Percentiles rank a stretch among this genome's conserved stretches.
These are phyloP conservation scores for Balamuthia mandrillaris DNA, from an alignment of 208 protist species.

Conservation along the genomic window DNA sequence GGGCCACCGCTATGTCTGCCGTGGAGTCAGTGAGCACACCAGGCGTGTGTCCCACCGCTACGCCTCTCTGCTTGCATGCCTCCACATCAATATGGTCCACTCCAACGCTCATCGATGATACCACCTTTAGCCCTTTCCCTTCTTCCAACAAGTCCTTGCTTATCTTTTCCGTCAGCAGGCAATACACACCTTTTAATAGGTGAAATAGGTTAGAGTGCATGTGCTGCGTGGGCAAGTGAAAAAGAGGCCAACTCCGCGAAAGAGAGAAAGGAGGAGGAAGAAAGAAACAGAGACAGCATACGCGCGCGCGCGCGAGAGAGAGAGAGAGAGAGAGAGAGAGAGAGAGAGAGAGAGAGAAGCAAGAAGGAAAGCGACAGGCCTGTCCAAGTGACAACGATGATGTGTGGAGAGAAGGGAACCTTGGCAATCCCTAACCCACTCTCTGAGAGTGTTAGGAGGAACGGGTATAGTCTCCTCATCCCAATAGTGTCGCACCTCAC, in stretches of 20 bases:
- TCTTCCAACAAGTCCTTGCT: neutral
- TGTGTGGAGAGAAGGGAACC: neutral
- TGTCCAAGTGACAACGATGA: neutral
- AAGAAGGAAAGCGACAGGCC: no score
- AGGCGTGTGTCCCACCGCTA: slow-evolving; percentile 1
- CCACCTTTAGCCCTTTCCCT: neutral
- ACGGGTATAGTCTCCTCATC: neutral
- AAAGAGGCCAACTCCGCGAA: neutral
- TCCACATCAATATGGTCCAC: slow-evolving; percentile 19
- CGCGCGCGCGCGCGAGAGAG: neutral
- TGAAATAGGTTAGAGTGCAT: neutral
- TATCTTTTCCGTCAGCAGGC: neutral
- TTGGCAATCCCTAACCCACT: no score
- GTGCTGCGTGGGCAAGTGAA: no score
- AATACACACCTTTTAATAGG: slow-evolving; percentile 9
- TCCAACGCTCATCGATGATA: slow-evolving; percentile 21
- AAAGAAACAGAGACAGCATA: neutral
- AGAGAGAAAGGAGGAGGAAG: neutral
- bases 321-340: neutral
- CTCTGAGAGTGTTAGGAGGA: neutral
- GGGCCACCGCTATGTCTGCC: slow-evolving; percentile 18
- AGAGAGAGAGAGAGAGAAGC: no score
- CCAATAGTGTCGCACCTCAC: neutral
- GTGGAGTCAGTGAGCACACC: neutral
- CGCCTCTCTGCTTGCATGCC: neutral